phyloP scores from a whole-genome alignment of 164 flowering plant genomes.

The grape (Vitis vinifera) region DNA sequence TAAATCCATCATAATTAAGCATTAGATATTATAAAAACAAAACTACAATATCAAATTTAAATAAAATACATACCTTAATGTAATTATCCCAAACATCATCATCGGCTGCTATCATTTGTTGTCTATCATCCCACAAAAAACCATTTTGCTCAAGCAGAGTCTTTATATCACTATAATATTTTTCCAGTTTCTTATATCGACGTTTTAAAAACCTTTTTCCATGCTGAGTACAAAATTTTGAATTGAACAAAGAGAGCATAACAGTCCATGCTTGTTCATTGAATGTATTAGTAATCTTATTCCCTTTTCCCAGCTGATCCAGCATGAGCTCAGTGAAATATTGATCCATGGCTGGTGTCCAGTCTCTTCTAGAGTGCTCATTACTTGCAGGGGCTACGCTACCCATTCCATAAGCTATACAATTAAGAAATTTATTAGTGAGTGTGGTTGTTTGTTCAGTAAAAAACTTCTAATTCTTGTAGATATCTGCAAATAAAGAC shows the following conservation, averaged over 20 bases:
- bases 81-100: conserved; percentile 3
- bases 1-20: background rate
- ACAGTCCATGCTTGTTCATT: conserved; percentile 8
- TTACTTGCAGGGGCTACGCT: background rate
- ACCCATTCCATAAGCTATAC: background rate
- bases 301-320: conserved; percentile 4
- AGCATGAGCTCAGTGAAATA: conserved; percentile 3
- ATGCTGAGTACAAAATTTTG: background rate
- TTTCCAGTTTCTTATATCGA: background rate
- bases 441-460: no score
- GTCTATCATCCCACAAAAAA: background rate
- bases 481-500: no score
- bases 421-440: no score
- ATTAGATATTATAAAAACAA: no score
- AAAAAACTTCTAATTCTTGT: no score
- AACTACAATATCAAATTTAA: background rate
- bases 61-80: background rate
- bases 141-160: conserved; percentile 1
- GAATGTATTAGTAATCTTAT: conserved; percentile 1
- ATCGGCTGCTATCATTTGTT: conserved; percentile 3
- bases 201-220: conserved; percentile 3
- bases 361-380: background rate
- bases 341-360: conserved; percentile 7
- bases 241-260: conserved; percentile 7
- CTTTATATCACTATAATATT: background rate